Conservation (phyloP, 176 grass and related monocot species). For the Secale cereale region DNA sequence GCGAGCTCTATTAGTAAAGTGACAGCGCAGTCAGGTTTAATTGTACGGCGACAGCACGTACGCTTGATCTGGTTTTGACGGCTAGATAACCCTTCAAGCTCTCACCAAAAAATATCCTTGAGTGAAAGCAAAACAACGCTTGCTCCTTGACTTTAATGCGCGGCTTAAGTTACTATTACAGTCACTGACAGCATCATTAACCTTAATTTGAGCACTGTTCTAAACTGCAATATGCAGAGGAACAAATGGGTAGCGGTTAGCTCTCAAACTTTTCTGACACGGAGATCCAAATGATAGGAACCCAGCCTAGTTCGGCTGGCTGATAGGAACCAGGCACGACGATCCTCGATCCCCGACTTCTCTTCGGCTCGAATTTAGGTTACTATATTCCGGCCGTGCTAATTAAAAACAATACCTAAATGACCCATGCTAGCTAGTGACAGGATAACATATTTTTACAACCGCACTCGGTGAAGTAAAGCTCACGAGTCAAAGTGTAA, state of each 20-base stretch:
- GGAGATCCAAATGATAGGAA: background rate
- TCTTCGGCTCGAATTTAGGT: background rate
- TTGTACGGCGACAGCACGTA: background rate
- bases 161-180: background rate
- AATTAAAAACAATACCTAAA: background rate
- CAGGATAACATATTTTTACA: background rate
- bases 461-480: background rate
- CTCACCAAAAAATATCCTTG: background rate
- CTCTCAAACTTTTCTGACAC: background rate
- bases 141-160: background rate
- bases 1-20: background rate
- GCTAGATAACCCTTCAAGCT: background rate
- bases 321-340: background rate
- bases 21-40: background rate
- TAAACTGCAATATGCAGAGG: background rate
- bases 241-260: background rate
- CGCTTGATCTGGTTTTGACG: background rate
- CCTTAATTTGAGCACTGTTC: background rate
- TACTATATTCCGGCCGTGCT: background rate
- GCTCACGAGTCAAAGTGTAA: background rate
- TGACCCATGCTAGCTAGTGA: background rate
- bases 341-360: background rate
- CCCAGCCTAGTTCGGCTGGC: background rate
- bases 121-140: background rate
- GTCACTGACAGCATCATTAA: background rate